Conservation (phyloP, 257 asterid species). For the Solanum ahanhuiri region DNA sequence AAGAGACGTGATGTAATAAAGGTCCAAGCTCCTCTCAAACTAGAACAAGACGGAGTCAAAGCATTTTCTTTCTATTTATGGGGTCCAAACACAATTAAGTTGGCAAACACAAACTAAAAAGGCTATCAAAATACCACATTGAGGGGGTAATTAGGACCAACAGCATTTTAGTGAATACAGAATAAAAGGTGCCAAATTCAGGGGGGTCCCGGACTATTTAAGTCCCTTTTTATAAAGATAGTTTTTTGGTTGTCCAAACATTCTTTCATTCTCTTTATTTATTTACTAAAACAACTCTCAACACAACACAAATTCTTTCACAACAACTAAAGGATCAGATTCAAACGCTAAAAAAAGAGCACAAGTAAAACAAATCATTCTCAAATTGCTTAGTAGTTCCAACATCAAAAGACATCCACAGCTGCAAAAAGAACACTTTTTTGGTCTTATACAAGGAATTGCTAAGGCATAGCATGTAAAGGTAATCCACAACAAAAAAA, state of each 20-base stretch:
- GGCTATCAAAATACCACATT: background rate
- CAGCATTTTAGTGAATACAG: background rate
- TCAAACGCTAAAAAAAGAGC: background rate
- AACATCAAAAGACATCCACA: background rate
- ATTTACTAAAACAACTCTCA: background rate
- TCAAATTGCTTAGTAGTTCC: background rate
- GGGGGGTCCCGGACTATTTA: background rate
- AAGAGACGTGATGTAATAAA: background rate
- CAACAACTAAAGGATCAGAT: background rate
- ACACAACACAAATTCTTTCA: background rate
- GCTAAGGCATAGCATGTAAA: no score
- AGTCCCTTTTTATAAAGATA: background rate
- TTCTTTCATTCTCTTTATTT: background rate
- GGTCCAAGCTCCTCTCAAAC: background rate
- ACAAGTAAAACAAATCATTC: background rate
- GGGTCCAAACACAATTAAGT: background rate
- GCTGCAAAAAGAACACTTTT: background rate
- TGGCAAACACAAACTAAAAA: background rate
- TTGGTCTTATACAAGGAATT: background rate
- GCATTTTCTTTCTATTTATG: background rate
- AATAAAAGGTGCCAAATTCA: background rate
- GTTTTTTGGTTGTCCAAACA: background rate
- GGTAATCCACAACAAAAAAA: background rate
- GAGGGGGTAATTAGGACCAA: background rate
- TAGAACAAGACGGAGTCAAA: background rate